A percentile compares a stretch with the other conserved stretches of the same genome.
These are phyloP conservation scores for Globisporangium rhizosaccharum DNA, from an alignment of 352 stramenopile species.

Conservation along the genomic window DNA sequence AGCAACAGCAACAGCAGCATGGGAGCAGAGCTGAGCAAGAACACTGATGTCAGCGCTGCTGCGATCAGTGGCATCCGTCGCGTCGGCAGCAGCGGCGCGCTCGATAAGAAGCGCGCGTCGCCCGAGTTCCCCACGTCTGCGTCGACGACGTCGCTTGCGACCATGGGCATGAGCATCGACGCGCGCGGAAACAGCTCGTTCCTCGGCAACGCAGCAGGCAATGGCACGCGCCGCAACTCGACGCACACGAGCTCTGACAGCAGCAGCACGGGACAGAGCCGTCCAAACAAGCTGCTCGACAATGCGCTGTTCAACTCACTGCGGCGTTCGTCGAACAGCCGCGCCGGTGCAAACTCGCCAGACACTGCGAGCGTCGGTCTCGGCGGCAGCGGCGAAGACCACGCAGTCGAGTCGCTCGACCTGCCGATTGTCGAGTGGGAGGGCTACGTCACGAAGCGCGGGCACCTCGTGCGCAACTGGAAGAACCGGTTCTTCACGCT, in stretches of 20 bases:
- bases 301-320: constrained; percentile 53
- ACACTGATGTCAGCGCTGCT: background rate
- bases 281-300: constrained; percentile 32
- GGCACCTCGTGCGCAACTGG: constrained; percentile 85
- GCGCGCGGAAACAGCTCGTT: constrained; percentile 14
- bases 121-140: constrained; percentile 36
- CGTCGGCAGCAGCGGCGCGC: constrained; percentile 59
- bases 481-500: constrained; percentile 87
- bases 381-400: constrained; percentile 31
- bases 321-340: constrained; percentile 37
- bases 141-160: constrained; percentile 52
- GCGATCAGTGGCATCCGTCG: constrained; percentile 41
- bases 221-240: constrained; percentile 16
- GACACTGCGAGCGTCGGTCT: constrained; percentile 2
- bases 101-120: constrained; percentile 36
- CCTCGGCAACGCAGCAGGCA: constrained; percentile 3
- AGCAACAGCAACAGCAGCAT: constrained; percentile 20
- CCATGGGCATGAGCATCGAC: constrained; percentile 22
- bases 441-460: constrained; percentile 87
- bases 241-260: constrained; percentile 30
- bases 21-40: constrained; percentile 68
- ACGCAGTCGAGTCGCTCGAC: constrained; percentile 72
- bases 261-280: constrained; percentile 39
- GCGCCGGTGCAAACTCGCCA: constrained; percentile 14
- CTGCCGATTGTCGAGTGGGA: constrained; percentile 87